Base-by-base conservation (phyloP, 2,329 filamentous ascomycete species). In the Microcera coccophila region DNA sequence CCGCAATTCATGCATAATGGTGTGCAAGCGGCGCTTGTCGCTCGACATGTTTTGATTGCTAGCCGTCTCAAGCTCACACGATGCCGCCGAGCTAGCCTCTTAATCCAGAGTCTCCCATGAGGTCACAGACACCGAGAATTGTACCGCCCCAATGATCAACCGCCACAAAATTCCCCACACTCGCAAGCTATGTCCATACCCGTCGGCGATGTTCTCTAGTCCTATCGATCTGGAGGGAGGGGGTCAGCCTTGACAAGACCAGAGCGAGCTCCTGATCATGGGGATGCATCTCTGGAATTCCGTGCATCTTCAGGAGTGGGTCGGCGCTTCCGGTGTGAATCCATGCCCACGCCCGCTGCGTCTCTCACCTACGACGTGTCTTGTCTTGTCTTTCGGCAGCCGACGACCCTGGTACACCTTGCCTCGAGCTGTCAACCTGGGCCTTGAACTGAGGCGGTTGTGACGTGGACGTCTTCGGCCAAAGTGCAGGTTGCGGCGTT, bases 161-260 rank as follows among this genome's bases (percentile, higher is more conserved):
- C n/a, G 18, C 33, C 33, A 35, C 33, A 35, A 20, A 8, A 5
- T 20, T 32, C 29, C 15, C 22, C 22, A 26, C 22, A 7, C 7
- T 26, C 22, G 22, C 22, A 32, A 17, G 29, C 11, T n/a, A n/a
- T 35, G 10, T 35, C 33, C 16, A 20, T 16, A 32, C 29, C 15
- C 33, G 33, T 8, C 31, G 31, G 8, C 33, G 33, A 18, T 20
- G 18, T 5, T 20, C 19, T 36, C 38, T 14, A 31, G 39, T 41
- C 42, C 42, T 46, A 43, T 37, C 33, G 40, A 38, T 38, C 39
- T 40, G 32, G 21, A 15, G 26, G 24, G 14, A 37, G 38, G 39
- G 39, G 45, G 50, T 58, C 54, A 57, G 54, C 54, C 54, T 44
- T 48, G 40, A 42, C 39, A 46, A 47, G 49, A 47, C 49, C 44